Evolutionary conservation across 2,329 filamentous ascomycete species (phyloP).

Genomic region (Colletotrichum tamarilloi): DNA sequence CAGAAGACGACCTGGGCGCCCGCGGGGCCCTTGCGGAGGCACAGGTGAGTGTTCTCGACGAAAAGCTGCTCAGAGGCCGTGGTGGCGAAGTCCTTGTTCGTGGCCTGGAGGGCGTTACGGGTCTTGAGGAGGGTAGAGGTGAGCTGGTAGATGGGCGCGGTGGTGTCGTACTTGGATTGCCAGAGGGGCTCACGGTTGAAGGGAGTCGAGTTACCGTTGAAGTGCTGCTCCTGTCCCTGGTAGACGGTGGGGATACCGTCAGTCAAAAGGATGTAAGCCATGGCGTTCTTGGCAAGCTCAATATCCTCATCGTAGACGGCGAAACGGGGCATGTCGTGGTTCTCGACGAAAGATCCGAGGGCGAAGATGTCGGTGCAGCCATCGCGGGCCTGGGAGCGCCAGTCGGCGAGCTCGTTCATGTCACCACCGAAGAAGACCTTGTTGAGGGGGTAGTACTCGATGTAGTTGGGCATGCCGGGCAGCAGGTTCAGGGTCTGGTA

Average conservation of each 20-base stretch:
- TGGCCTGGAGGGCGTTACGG: slow-evolving; percentile 28
- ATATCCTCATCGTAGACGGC: slow-evolving; percentile 62
- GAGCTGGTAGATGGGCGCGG: slow-evolving; percentile 56
- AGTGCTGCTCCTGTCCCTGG: slow-evolving; percentile 74
- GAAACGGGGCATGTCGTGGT: slow-evolving; percentile 66
- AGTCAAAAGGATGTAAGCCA: slow-evolving; percentile 69
- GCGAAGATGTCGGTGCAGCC: slow-evolving; percentile 41
- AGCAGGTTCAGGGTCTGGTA: slow-evolving; percentile 67
- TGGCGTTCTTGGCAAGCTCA: slow-evolving; percentile 68
- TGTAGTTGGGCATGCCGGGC: slow-evolving; percentile 72
- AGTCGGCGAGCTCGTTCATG: slow-evolving; percentile 45
- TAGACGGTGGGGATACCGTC: slow-evolving; percentile 74
- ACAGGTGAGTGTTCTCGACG: slow-evolving; percentile 31
- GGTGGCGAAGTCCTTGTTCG: slow-evolving; percentile 18
- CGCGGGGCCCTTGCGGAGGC: slow-evolving; percentile 30
- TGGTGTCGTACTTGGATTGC: slow-evolving; percentile 62
- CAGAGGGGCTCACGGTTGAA: slow-evolving; percentile 70
- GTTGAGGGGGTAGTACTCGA: slow-evolving; percentile 53
- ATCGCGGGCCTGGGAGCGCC: slow-evolving; percentile 28
- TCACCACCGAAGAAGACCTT: slow-evolving; percentile 28
- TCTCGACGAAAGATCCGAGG: slow-evolving; percentile 62
- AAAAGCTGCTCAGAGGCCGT: slow-evolving; percentile 33
- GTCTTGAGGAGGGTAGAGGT: slow-evolving; percentile 24
- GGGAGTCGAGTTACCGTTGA: slow-evolving; percentile 57
- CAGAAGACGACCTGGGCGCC: slow-evolving; percentile 34